Evolutionary conservation across 2,329 filamentous ascomycete species (phyloP).

Genomic region (Hymenoscyphus fructigenus): DNA sequence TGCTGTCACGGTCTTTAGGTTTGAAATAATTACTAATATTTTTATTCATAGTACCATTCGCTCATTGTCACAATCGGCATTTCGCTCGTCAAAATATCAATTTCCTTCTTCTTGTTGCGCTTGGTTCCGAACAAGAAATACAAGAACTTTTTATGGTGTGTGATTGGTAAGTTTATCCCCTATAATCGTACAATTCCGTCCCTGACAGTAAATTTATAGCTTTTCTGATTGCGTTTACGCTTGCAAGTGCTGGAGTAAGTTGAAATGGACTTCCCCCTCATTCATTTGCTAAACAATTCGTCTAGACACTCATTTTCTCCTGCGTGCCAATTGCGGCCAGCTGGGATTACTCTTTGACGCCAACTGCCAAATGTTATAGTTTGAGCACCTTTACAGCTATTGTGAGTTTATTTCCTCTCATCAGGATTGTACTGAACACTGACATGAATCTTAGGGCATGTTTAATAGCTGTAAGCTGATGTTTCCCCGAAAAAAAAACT

Average conservation of each 20-base stretch:
- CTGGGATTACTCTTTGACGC: constrained; percentile 42
- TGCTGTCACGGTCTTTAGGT: not conserved
- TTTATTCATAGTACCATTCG: constrained; percentile 38
- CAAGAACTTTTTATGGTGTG: constrained; percentile 42
- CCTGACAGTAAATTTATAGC: constrained; percentile 27
- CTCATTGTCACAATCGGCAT: constrained; percentile 45
- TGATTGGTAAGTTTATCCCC: constrained; percentile 40
- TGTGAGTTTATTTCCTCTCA: constrained; percentile 23
- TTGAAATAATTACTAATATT: not conserved
- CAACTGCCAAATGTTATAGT: constrained; percentile 44
- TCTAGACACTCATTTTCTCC: constrained; percentile 45
- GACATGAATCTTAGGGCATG: constrained; percentile 32
- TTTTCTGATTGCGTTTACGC: constrained; percentile 44
- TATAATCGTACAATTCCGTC: not conserved
- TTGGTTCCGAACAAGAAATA: constrained; percentile 42
- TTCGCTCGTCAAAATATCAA: constrained; percentile 47
- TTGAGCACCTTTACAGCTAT: constrained; percentile 42
- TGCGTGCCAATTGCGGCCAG: constrained; percentile 46
- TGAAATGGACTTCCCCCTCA: not conserved
- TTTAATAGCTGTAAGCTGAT: constrained; percentile 43
- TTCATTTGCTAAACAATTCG: not conserved
- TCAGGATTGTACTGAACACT: not conserved
- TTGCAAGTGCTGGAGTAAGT: constrained; percentile 41
- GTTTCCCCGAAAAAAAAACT: not conserved
- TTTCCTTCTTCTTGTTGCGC: constrained; percentile 46